These are phyloP conservation scores for Pichia norvegensis DNA, from an alignment of 1,139 yeast genomes.

Conservation along the genomic window DNA sequence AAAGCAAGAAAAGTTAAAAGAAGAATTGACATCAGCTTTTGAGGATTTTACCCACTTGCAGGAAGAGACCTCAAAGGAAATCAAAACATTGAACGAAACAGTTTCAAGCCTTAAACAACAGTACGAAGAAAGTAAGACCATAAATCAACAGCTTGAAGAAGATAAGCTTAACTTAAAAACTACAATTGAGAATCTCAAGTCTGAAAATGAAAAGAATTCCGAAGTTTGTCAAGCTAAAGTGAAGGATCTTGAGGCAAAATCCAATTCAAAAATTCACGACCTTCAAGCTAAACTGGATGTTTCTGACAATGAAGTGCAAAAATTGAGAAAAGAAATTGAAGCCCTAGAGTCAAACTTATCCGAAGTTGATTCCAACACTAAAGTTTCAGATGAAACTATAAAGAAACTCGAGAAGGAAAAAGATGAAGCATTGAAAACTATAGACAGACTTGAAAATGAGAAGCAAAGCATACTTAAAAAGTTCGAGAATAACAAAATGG, in stretches of 20 bases:
- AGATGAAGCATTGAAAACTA: not conserved
- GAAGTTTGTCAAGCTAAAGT: not conserved
- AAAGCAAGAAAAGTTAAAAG: slow-evolving; percentile 16
- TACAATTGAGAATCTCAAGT: not conserved
- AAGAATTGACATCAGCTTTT: slow-evolving; percentile 18
- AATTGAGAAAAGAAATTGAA: not conserved
- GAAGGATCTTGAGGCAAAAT: not conserved
- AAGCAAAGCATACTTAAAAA: too few species aligned
- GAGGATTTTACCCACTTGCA: slow-evolving; percentile 16
- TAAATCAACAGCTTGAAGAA: slow-evolving; percentile 14
- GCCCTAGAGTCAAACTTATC: not conserved
- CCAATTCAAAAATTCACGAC: not conserved
- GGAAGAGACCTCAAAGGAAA: slow-evolving; percentile 17
- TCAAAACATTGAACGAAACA: slow-evolving; percentile 10
- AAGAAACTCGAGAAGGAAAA: not conserved
- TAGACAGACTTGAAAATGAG: not conserved
- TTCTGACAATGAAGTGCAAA: not conserved
- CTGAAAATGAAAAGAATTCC: not conserved
- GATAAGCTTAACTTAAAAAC: slow-evolving; percentile 3
- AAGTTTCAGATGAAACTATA: not conserved
- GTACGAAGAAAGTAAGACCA: slow-evolving; percentile 19
- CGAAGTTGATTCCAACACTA: not conserved
- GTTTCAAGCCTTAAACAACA: slow-evolving; percentile 22
- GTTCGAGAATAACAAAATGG: not conserved
- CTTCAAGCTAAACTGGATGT: not conserved